Base-by-base conservation (phyloP, 1,284 basidiomycete species). In the Boletus smithii region DNA sequence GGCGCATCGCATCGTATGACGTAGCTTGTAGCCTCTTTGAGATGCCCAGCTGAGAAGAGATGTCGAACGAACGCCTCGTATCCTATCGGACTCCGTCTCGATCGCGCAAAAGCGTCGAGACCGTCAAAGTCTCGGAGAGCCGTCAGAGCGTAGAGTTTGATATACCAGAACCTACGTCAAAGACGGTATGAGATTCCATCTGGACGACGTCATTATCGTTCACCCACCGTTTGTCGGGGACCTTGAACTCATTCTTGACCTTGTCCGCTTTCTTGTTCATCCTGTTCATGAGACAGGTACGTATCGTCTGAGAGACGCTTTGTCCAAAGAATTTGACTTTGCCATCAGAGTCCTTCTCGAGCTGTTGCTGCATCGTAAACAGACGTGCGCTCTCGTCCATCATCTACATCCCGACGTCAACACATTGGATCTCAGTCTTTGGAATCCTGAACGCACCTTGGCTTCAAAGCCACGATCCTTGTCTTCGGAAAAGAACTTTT, bases 401-500 rank as follows among this genome's bases (percentile, higher is more conserved):
- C 81, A 93, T 89, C 91, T 97, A 55, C n/a, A 40, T 46, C 31
- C 30, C 33, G 14, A 45, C 23, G 14, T 39, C 36, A 35, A 26
- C 9, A 2, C 0, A 16, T 27, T 3, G 13, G 11, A 23, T 14
- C 43, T 18, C 9, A 14, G 1, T 13, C 5, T 23, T 11, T 33
- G 18, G 20, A 43, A 46, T 4, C 7, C 3, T 7, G 10, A 42
- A 40, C 66, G 30, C 48, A 91, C 93, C 81, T 90, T 97, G 4
- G 93, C 83, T 67, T 99, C 95, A 59, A 97, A 95, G 0, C 69
- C 62, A 4, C 87, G 76, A 56, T 97, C 94, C 66, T 93, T 95
- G 64, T 98, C 94, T 63, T 99, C 95, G 0, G 83, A 84, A 63
- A 97, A 94, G 68, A 91, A 93, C 63, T 94, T 97, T 57, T 91